These are phyloP conservation scores for Capsicum chinense DNA, from an alignment of 257 asterid genomes.

Conservation along the genomic window DNA sequence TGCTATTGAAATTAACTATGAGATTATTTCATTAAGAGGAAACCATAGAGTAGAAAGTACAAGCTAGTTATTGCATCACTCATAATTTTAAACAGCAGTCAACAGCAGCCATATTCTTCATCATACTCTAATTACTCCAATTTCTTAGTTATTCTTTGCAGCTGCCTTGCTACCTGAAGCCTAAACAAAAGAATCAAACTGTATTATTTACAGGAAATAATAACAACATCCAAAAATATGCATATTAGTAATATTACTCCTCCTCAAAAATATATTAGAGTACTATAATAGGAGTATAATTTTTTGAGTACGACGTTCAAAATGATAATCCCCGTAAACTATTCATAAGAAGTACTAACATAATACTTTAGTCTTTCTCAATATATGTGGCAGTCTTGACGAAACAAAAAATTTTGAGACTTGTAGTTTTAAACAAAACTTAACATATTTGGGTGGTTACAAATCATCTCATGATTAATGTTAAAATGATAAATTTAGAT, in stretches of 20 bases:
- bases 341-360: no score
- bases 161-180: constrained; percentile 14
- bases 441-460: background rate
- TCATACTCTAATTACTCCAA: constrained; percentile 26
- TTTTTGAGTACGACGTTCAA: no score
- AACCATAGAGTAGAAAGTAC: constrained; percentile 7
- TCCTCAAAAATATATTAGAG: no score
- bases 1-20: background rate
- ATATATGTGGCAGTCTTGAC: no score
- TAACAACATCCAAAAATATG: no score
- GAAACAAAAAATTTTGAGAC: no score
- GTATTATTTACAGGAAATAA: background rate
- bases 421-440: background rate
- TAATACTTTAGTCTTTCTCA: no score
- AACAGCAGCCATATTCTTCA: background rate
- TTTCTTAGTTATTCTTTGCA: constrained; percentile 31
- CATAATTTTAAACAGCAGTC: background rate
- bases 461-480: background rate
- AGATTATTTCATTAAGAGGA: constrained; percentile 19
- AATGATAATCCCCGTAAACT: no score
- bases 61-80: background rate
- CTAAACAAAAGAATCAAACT: background rate
- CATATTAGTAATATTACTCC: no score
- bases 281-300: no score
- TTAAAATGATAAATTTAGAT: background rate